Evolutionary conservation across 768 basidiomycete genomes (phyloP), one percentile per base, ranked within the genome.

Genomic region (Macrolepiota dolichaula): DNA sequence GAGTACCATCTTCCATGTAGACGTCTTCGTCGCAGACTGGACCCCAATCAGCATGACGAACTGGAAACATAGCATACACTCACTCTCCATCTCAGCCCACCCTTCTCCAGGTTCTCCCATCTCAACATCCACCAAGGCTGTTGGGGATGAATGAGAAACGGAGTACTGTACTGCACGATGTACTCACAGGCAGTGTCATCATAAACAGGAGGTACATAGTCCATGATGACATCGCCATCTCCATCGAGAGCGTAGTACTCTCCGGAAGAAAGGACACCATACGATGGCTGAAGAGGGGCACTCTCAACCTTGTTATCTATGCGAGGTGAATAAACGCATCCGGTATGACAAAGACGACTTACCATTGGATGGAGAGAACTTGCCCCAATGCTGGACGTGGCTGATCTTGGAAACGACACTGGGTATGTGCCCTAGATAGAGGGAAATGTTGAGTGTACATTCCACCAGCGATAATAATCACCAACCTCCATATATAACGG

Each of bases 11-110:
- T n/a, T 55, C 38, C 54, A 55, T 55, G 9, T 40, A 11, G 2
- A 25, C 40, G 25, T 55, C 38, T 9, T 55, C 38, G 22, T 55
- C 54, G n/a, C 27, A 38, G 15, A 42, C 54, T 55, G 25, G 7
- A 11, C 17, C 10, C 13, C 22, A 17, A 15, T 55, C 24, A 55
- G 24, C 24, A 4, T 25, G 19, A 17, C 25, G 7, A 6, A 27
- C 13, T 3, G 11, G 3, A 22, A 25, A 24, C 17, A 32, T 15
- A 27, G 24, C 32, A 29, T 9, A 13, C 7, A 55, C 54, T 22
- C n/a, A 55, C 54, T 42, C 0, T 55, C 54, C 54, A 55, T 55
- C 54, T 55, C 54, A 15, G 54, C 54, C 54, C 54, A 42, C 4
- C 54, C 54, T 29, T 44, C 54, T 42, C 40, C 38, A 25, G 38